phyloP scores from a whole-genome alignment of 78 protist species.

The Dictyostelium citrinum region DNA sequence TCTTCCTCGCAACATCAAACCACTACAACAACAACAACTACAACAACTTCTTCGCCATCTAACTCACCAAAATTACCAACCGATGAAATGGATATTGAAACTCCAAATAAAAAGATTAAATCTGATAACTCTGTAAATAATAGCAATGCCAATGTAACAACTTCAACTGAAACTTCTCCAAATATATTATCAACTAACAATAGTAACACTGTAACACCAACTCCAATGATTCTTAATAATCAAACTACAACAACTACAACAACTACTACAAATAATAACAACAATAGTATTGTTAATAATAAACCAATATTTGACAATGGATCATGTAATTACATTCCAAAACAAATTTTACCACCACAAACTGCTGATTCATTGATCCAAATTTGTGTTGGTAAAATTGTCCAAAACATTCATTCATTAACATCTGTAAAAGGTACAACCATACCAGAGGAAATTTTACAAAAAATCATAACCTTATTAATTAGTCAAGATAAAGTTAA shows the following conservation, averaged over 20 bases:
- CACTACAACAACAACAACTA: neutral
- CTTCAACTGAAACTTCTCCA: neutral
- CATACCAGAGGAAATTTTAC: conserved; percentile 37
- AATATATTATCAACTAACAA: neutral
- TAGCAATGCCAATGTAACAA: neutral
- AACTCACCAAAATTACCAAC: neutral
- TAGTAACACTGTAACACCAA: neutral
- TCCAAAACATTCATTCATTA: conserved; percentile 37
- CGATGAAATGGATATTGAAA: conserved; percentile 7
- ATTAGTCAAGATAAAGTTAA: conserved; percentile 44
- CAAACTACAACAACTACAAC: neutral
- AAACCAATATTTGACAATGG: neutral
- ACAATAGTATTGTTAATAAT: neutral
- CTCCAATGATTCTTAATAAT: neutral
- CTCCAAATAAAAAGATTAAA: conserved; percentile 5
- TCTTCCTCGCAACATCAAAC: neutral
- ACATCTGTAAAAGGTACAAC: neutral
- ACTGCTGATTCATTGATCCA: conserved; percentile 16
- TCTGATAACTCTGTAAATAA: neutral
- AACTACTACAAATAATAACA: neutral
- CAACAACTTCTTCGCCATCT: neutral
- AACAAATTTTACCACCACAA: conserved; percentile 60
- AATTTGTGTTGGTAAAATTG: conserved; percentile 28
- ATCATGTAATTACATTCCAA: conserved; percentile 28
- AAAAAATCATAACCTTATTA: conserved; percentile 36